These are phyloP conservation scores for Polyporus tsugae DNA, from an alignment of 1,284 basidiomycete genomes.

Conservation along the genomic window DNA sequence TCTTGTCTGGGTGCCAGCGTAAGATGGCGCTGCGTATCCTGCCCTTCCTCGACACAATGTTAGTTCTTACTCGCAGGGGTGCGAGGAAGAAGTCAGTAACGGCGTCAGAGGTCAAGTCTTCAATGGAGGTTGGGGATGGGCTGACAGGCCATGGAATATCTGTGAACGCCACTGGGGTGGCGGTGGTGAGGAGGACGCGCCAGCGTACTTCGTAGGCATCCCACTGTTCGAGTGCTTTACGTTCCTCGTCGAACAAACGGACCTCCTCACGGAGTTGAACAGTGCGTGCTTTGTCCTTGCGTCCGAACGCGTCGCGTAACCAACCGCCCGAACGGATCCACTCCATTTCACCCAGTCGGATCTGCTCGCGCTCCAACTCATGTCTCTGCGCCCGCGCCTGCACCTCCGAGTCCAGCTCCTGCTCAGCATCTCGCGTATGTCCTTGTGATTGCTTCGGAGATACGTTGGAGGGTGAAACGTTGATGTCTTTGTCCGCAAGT, in stretches of 20 bases:
- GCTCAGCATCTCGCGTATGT: conserved; percentile 19
- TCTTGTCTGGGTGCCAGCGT: conserved; percentile 81
- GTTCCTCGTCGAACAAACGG: conserved; percentile 50
- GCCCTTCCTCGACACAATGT: conserved; percentile 54
- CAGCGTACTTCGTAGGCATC: conserved; percentile 58
- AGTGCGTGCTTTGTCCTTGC: conserved; percentile 58
- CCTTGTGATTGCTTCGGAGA: neutral
- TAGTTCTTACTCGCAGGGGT: conserved; percentile 51
- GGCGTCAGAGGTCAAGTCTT: conserved; percentile 51
- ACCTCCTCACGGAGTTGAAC: conserved; percentile 52
- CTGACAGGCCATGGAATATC: conserved; percentile 71
- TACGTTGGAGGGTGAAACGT: neutral
- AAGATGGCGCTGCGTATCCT: conserved; percentile 66
- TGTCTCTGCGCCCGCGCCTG: conserved; percentile 35
- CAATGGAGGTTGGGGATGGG: conserved; percentile 36
- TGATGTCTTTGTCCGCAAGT: neutral
- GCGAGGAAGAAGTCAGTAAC: conserved; percentile 65
- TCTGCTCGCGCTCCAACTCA: conserved; percentile 39
- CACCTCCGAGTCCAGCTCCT: conserved; percentile 32
- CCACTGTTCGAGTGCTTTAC: conserved; percentile 51
- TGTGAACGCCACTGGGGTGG: conserved; percentile 44
- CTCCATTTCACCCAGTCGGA: conserved; percentile 56
- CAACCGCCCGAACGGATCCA: conserved; percentile 68
- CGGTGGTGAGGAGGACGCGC: conserved; percentile 45
- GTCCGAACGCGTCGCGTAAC: conserved; percentile 58